These are phyloP conservation scores for Fusarium torulosum DNA, from an alignment of 2,329 filamentous ascomycete genomes.

Conservation along the genomic window DNA sequence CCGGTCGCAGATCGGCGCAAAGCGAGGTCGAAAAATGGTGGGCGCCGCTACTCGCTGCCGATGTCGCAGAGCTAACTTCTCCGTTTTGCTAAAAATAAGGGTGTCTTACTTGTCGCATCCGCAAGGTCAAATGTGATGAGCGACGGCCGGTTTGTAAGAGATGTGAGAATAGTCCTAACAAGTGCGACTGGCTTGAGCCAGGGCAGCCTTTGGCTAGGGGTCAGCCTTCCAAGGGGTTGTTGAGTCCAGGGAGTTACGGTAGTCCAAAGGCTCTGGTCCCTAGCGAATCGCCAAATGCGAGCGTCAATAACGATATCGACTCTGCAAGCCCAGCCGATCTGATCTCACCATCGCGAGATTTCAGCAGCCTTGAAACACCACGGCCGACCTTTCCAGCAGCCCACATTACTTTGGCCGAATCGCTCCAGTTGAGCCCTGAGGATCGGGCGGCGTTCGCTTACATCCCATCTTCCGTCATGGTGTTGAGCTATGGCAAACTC, in stretches of 20 bases:
- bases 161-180: constrained; percentile 34
- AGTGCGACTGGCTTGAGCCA: constrained; percentile 41
- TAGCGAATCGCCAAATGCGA: constrained; percentile 14
- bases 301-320: background rate
- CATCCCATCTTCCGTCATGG: constrained; percentile 35
- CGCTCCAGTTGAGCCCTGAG: constrained; percentile 21
- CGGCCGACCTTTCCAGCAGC: constrained; percentile 10
- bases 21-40: constrained; percentile 42
- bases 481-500: constrained; percentile 37
- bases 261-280: background rate
- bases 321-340: background rate
- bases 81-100: constrained; percentile 4
- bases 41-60: background rate
- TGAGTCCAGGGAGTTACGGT: background rate
- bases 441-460: constrained; percentile 36
- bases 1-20: constrained; percentile 29
- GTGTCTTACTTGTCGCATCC: constrained; percentile 42
- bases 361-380: background rate
- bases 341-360: background rate
- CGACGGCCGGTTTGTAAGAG: constrained; percentile 33
- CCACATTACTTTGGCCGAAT: constrained; percentile 35
- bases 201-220: constrained; percentile 20
- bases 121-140: constrained; percentile 45
- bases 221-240: background rate
- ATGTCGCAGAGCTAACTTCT: background rate